These are phyloP conservation scores for Clarireedia paspali DNA, from an alignment of 2,329 filamentous ascomycete genomes.

Conservation along the genomic window DNA sequence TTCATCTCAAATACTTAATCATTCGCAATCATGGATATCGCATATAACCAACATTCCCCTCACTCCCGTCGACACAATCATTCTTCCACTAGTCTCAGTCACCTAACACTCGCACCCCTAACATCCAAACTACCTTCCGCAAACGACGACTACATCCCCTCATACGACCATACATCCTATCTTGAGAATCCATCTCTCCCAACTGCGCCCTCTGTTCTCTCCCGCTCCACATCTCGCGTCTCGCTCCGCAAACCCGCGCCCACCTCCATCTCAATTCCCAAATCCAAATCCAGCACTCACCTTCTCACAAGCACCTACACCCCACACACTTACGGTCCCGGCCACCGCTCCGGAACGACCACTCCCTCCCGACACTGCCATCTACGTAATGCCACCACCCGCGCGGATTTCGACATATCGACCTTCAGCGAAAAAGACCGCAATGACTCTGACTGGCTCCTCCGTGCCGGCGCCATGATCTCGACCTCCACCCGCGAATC, in stretches of 20 bases:
- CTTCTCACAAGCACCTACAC: slow-evolving; percentile 29
- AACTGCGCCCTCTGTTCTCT: slow-evolving; percentile 55
- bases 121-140: slow-evolving; percentile 53
- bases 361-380: slow-evolving; percentile 15
- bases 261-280: slow-evolving; percentile 34
- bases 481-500: slow-evolving; percentile 55
- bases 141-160: slow-evolving; percentile 40
- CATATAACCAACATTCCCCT: slow-evolving; percentile 53
- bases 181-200: slow-evolving; percentile 56
- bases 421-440: slow-evolving; percentile 30
- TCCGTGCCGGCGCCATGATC: slow-evolving; percentile 55
- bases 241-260: slow-evolving; percentile 33
- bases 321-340: slow-evolving; percentile 9
- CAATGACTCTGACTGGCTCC: slow-evolving; percentile 56
- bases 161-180: slow-evolving; percentile 42
- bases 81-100: slow-evolving; percentile 50
- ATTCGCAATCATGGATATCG: slow-evolving; percentile 43
- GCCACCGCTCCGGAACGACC: slow-evolving; percentile 22
- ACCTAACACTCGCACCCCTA: slow-evolving; percentile 56
- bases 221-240: slow-evolving; percentile 45
- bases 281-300: slow-evolving; percentile 58
- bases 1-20: not conserved
- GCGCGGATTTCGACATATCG: slow-evolving; percentile 23
- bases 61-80: slow-evolving; percentile 50
- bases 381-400: slow-evolving; percentile 17